Evolutionary conservation across 164 flowering plant species (phyloP).

Genomic region (Vitis amurensis): DNA sequence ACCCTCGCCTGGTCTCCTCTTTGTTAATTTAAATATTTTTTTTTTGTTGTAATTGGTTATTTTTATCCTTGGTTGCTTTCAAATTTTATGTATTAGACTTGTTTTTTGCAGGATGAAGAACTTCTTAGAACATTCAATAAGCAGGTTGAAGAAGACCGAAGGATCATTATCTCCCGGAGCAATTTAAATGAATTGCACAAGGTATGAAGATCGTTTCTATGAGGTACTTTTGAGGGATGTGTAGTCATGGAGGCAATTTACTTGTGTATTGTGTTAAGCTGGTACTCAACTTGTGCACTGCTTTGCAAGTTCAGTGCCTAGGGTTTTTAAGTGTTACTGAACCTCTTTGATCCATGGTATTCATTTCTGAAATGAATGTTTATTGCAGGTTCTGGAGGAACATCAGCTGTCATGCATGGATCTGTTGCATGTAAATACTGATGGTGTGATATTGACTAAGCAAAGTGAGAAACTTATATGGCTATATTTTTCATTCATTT

Average conservation of each 20-base stretch:
- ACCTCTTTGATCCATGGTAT: constrained; percentile 7
- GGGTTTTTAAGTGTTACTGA: background rate
- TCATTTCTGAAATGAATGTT: constrained; percentile 10
- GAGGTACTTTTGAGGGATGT: constrained; percentile 1
- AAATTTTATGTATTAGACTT: background rate
- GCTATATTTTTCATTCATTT: background rate
- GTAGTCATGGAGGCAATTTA: background rate
- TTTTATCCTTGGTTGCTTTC: background rate
- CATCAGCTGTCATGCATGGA: constrained; percentile 77
- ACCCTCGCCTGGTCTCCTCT: too few species aligned
- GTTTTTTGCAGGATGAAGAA: constrained; percentile 78
- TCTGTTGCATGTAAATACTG: constrained; percentile 71
- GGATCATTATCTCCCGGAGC: constrained; percentile 79
- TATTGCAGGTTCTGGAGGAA: constrained; percentile 84
- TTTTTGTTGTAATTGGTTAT: background rate
- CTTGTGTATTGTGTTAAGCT: background rate
- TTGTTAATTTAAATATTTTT: background rate
- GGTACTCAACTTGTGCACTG: background rate
- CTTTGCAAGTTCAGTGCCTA: background rate
- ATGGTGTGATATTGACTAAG: constrained; percentile 82
- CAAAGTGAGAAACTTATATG: constrained; percentile 56
- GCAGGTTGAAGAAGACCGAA: constrained; percentile 91
- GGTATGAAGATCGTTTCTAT: constrained; percentile 38
- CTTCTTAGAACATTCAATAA: constrained; percentile 70
- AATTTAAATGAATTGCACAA: constrained; percentile 81